These are phyloP conservation scores for Heterobasidion irregulare DNA, from an alignment of 1,284 basidiomycete species.

Conservation along the genomic window DNA sequence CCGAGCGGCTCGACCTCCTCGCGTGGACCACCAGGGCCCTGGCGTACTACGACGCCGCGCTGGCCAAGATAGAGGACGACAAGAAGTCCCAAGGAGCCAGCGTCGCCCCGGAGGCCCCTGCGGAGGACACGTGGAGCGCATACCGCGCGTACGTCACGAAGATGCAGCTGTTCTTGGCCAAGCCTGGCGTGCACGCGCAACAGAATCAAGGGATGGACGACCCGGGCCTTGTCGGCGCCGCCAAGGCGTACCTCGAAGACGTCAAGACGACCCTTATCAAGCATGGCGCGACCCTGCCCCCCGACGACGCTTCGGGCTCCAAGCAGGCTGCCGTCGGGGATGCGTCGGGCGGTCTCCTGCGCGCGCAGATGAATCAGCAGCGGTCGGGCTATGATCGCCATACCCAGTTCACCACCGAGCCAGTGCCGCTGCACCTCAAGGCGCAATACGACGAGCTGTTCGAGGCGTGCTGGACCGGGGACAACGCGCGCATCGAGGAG, in stretches of 20 bases:
- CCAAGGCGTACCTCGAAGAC: not conserved
- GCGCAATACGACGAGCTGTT: conserved; percentile 39
- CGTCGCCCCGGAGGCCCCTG: not conserved
- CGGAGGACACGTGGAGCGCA: not conserved
- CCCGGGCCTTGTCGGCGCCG: not conserved
- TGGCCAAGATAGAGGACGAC: not conserved
- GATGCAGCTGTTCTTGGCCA: not conserved
- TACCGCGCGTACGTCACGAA: not conserved
- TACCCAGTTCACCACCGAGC: not conserved
- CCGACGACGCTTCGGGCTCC: not conserved
- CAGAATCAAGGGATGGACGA: not conserved
- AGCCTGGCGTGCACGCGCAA: not conserved
- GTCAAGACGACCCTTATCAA: not conserved
- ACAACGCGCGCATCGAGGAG: conserved; percentile 37
- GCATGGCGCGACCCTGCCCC: not conserved
- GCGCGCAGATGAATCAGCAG: not conserved
- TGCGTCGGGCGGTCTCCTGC: not conserved
- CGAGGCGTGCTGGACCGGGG: conserved; percentile 42
- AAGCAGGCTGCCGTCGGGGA: not conserved
- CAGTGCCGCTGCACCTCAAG: conserved; percentile 16
- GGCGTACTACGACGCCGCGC: not conserved
- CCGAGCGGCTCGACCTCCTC: not conserved
- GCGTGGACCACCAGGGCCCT: not conserved
- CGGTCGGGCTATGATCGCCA: conserved; percentile 3
- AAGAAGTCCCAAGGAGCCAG: too few species aligned